Percentiles rank a stretch among this genome's conserved stretches.
These are phyloP conservation scores for Pisolithus orientalis DNA, from an alignment of 768 basidiomycete species.

Conservation along the genomic window DNA sequence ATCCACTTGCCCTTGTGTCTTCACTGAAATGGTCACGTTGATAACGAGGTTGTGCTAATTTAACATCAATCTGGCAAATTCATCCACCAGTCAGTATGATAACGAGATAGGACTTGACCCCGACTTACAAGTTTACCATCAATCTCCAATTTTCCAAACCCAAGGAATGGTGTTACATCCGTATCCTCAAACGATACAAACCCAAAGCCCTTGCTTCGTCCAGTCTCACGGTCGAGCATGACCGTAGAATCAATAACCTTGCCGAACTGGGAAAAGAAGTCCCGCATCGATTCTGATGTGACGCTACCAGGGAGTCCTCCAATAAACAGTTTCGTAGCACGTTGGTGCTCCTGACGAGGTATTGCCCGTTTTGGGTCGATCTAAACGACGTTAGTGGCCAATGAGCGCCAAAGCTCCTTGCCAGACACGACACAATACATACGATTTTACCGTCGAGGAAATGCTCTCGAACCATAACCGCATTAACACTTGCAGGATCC, in stretches of 20 bases:
- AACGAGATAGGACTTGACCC: not conserved
- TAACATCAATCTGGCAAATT: slow-evolving; percentile 81
- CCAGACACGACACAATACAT: slow-evolving; percentile 33
- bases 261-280: slow-evolving; percentile 91
- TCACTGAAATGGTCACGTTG: slow-evolving; percentile 65
- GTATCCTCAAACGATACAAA: slow-evolving; percentile 95
- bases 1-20: slow-evolving; percentile 23
- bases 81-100: not conserved
- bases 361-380: slow-evolving; percentile 99
- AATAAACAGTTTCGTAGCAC: slow-evolving; percentile 92
- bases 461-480: slow-evolving; percentile 94
- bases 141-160: slow-evolving; percentile 82
- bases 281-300: slow-evolving; percentile 89
- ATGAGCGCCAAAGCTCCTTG: slow-evolving; percentile 15
- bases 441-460: slow-evolving; percentile 96
- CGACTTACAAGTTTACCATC: slow-evolving; percentile 86
- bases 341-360: slow-evolving; percentile 90
- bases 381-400: slow-evolving; percentile 35
- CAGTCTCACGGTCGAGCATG: slow-evolving; percentile 96
- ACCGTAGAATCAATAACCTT: slow-evolving; percentile 97
- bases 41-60: slow-evolving; percentile 88
- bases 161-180: slow-evolving; percentile 85
- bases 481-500: slow-evolving; percentile 86
- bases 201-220: slow-evolving; percentile 93
- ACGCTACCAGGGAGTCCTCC: slow-evolving; percentile 90